These are phyloP conservation scores for Pseudofabraea citricarpa DNA, from an alignment of 2,329 filamentous ascomycete genomes.

Conservation along the genomic window DNA sequence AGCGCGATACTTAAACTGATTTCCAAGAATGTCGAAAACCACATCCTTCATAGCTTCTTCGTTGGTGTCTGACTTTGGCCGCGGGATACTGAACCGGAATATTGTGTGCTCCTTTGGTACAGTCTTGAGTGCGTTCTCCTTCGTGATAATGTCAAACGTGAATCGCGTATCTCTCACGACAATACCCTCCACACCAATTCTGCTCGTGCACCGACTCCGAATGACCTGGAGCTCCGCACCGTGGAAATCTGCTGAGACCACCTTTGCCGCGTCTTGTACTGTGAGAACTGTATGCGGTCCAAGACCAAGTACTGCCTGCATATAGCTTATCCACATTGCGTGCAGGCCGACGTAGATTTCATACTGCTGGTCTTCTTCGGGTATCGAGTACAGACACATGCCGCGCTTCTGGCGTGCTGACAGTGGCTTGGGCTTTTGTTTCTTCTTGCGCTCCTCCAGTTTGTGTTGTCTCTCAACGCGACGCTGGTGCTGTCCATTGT, in stretches of 20 bases:
- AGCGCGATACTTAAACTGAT: slow-evolving; percentile 78
- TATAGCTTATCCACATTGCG: slow-evolving; percentile 77
- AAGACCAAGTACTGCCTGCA: slow-evolving; percentile 71
- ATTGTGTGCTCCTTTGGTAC: slow-evolving; percentile 88
- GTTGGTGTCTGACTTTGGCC: slow-evolving; percentile 11
- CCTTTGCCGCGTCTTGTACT: slow-evolving; percentile 57
- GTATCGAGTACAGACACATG: slow-evolving; percentile 70
- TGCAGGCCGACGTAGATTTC: slow-evolving; percentile 73
- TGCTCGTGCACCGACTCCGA: slow-evolving; percentile 70
- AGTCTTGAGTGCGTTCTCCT: slow-evolving; percentile 63
- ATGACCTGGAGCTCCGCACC: slow-evolving; percentile 81
- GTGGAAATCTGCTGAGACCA: slow-evolving; percentile 86
- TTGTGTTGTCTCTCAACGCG: slow-evolving; percentile 25
- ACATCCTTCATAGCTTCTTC: slow-evolving; percentile 38
- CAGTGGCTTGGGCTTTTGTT: slow-evolving; percentile 59
- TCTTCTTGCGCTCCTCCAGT: slow-evolving; percentile 36
- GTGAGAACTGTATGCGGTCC: slow-evolving; percentile 21
- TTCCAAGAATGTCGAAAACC: slow-evolving; percentile 80
- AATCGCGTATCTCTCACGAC: slow-evolving; percentile 85
- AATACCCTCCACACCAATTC: slow-evolving; percentile 81
- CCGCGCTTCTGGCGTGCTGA: slow-evolving; percentile 74
- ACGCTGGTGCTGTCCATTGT: slow-evolving; percentile 51
- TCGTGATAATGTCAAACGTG: slow-evolving; percentile 79
- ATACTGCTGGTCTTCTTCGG: slow-evolving; percentile 64
- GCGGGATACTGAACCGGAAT: slow-evolving; percentile 70